Conservation (phyloP, 176 grass and related monocot species). For the Ananas comosus region DNA sequence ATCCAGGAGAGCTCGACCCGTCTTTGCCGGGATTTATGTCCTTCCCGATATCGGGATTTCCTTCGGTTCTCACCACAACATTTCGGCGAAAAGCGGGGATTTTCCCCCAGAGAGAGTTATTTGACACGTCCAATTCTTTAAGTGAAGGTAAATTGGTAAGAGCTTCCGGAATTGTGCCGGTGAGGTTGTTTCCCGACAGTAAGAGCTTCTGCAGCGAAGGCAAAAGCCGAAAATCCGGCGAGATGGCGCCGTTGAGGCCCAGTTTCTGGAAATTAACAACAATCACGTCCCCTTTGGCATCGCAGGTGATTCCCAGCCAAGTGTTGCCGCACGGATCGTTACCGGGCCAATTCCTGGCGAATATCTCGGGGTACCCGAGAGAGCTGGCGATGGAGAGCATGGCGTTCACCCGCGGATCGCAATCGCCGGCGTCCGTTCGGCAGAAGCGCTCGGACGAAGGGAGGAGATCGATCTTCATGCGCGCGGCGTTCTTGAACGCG, state of each 20-base stretch:
- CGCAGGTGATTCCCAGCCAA: conserved; percentile 11
- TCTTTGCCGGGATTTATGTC: background rate
- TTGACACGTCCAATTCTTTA: conserved; percentile 14
- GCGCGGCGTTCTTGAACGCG: conserved; percentile 10
- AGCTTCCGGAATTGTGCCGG: conserved; percentile 3
- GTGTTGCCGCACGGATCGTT: conserved; percentile 5
- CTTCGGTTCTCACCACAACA: conserved; percentile 4
- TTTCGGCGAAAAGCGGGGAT: conserved; percentile 3
- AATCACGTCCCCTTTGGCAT: background rate
- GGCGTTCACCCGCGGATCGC: background rate
- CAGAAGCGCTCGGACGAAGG: conserved; percentile 13
- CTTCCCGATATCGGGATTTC: conserved; percentile 11
- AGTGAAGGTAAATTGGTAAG: conserved; percentile 5
- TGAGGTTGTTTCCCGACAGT: conserved; percentile 14
- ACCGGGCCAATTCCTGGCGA: conserved; percentile 11
- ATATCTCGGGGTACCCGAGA: background rate
- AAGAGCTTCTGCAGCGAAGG: conserved; percentile 11
- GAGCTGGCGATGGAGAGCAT: conserved; percentile 14
- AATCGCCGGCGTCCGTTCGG: background rate
- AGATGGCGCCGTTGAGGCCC: conserved; percentile 12
- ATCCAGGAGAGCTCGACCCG: background rate
- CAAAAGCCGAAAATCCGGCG: conserved; percentile 4
- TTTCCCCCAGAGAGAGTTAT: conserved; percentile 16
- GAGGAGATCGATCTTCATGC: background rate
- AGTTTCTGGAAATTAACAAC: conserved; percentile 7